phyloP scores from a whole-genome alignment of 2,329 filamentous ascomycete genomes.

The Penicillium corylophilum region DNA sequence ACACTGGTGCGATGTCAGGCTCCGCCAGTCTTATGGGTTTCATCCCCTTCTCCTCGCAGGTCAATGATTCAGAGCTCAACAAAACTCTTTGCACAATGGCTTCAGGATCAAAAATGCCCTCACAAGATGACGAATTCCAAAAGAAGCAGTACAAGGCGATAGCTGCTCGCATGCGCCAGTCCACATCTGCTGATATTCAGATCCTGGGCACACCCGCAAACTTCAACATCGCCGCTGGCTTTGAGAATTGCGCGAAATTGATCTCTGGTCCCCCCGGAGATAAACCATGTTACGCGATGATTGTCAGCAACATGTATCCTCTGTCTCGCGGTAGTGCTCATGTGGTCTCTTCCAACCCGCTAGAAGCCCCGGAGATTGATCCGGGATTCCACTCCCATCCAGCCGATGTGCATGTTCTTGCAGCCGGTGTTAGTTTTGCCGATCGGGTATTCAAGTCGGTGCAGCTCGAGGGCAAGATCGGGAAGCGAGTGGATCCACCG shows the following conservation, averaged over 20 bases:
- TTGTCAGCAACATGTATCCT: conserved; percentile 13
- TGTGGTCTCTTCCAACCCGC: conserved; percentile 8
- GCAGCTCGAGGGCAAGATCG: neutral
- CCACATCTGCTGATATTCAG: neutral
- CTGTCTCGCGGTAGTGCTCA: conserved; percentile 19
- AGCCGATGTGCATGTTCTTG: conserved; percentile 14
- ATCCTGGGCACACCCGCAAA: neutral
- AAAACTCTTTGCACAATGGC: neutral
- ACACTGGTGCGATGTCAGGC: conserved; percentile 1
- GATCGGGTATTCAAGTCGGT: conserved; percentile 1
- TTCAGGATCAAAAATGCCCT: neutral
- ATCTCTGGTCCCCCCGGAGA: neutral
- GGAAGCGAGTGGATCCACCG: neutral
- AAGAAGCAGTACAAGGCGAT: neutral
- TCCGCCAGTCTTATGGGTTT: neutral
- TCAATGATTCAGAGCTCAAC: neutral
- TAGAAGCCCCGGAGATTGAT: conserved; percentile 9
- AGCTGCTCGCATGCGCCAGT: neutral
- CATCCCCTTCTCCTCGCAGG: neutral
- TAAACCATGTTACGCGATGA: conserved; percentile 9
- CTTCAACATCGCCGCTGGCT: neutral
- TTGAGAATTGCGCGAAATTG: neutral
- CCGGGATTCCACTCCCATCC: conserved; percentile 11
- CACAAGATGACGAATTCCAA: neutral
- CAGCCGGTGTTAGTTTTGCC: conserved; percentile 8